Evolutionary conservation across 352 stramenopile species (phyloP), one percentile per base, ranked within the genome.

Genomic region (Phytophthora sp.): DNA sequence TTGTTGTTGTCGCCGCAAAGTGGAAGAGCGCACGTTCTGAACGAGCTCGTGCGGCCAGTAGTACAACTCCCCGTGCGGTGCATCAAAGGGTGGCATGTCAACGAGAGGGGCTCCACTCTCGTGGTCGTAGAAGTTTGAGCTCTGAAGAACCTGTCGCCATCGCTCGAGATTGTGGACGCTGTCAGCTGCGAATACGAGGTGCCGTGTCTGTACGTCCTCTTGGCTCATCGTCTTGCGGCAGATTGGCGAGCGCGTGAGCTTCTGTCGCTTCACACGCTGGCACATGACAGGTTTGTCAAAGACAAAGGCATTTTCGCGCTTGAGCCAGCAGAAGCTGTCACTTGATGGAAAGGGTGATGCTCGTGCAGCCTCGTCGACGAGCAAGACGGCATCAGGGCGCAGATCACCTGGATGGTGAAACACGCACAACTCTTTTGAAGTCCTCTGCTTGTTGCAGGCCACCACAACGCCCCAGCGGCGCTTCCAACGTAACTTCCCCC

Each of bases 401-500:
- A 79, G 26, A 10, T 74, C 49, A 18, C 34, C 52, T 42, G 70
- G 77, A 13, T 69, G 30, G 23, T 69, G 63, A 45, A 81, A 89
- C 23, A 92, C 26, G 12, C 74, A 79, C 23, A 92, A 39, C 43
- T 92, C 83, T 44, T 75, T 76, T 2, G 75, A 70, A 39, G 67
- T 66, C 21, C 68, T 76, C 30, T 81, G 54, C 9, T 64, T 62
- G 41, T 88, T 78, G 43, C 81, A 88, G 30, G 80, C 82, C 18
- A 93, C 56, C 20, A 81, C 61, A 17, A 91, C 72, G n/a, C 62
- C 74, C 76, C 77, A 92, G 34, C 81, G 79, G 26, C 62, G 73
- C 50, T 81, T 88, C 82, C 84, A 93, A 18, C 52, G 69, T 26
- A 90, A 39, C 17, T 69, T 70, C 13, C 74, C 41, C n/a, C 80